Evolutionary conservation across 73 alveolate genomes (phyloP).

Genomic region (Tetrahymena elliotti): DNA sequence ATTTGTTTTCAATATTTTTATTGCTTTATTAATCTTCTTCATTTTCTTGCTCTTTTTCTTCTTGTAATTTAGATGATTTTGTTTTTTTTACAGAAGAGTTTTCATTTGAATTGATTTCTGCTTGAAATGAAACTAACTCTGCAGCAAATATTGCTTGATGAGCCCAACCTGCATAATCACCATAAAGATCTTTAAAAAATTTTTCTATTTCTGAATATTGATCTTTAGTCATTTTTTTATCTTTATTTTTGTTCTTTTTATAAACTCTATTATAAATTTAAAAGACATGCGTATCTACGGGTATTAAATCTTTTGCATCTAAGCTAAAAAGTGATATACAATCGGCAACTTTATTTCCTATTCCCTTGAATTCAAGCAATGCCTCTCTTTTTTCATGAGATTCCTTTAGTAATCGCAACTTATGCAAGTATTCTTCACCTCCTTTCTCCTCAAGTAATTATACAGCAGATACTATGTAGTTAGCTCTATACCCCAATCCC

Average conservation of each 20-base stretch:
- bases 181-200: constrained; percentile 40
- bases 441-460: constrained; percentile 49
- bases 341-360: constrained; percentile 70
- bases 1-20: neutral
- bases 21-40: neutral
- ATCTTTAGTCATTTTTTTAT: constrained; percentile 24
- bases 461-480: constrained; percentile 39
- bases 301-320: constrained; percentile 42
- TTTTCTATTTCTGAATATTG: constrained; percentile 34
- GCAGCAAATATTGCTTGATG: constrained; percentile 67
- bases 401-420: constrained; percentile 9
- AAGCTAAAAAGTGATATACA: constrained; percentile 59
- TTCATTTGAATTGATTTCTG: constrained; percentile 18
- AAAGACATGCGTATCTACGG: constrained; percentile 66
- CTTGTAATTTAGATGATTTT: constrained; percentile 8
- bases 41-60: constrained; percentile 4
- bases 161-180: constrained; percentile 76
- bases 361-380: constrained; percentile 43
- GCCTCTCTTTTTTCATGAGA: constrained; percentile 35
- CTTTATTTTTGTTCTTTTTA: constrained; percentile 13
- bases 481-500: constrained; percentile 67
- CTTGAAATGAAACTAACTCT: constrained; percentile 6
- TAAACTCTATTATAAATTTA: constrained; percentile 48
- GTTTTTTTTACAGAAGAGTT: constrained; percentile 16
- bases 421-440: constrained; percentile 48